Conservation (phyloP, 257 asterid species). For the Striga asiatica region DNA sequence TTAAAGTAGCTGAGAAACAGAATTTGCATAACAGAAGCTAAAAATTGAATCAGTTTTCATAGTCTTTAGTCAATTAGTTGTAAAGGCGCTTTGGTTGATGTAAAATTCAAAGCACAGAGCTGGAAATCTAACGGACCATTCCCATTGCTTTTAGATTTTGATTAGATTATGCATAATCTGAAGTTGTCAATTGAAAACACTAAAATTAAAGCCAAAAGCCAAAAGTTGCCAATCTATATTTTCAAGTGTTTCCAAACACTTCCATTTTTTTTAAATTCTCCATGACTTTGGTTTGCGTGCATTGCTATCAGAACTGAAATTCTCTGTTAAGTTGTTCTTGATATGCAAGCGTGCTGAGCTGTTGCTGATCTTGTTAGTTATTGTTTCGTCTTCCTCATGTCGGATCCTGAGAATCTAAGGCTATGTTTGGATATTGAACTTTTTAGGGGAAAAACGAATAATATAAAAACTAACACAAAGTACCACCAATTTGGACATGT, state of each 20-base stretch:
- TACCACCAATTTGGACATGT: no score
- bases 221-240: neutral
- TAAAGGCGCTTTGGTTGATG: no score
- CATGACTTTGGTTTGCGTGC: neutral
- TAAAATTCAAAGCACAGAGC: neutral
- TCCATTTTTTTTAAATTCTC: neutral
- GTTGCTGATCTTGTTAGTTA: no score
- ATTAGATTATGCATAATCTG: neutral
- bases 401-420: no score
- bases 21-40: neutral
- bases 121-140: neutral
- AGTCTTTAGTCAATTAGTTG: no score
- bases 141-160: neutral
- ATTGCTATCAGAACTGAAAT: neutral
- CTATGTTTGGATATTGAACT: no score
- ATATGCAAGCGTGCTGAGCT: no score
- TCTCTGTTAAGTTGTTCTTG: no score
- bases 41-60: neutral
- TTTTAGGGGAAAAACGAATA: no score
- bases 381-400: no score
- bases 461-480: no score
- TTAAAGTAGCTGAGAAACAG: neutral
- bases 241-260: neutral
- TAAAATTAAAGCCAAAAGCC: neutral
- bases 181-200: neutral